Percentiles rank a stretch among this genome's conserved stretches.
Evolutionary conservation across 768 basidiomycete species (phyloP).

Genomic region (Rhodotorula taiwanensis): DNA sequence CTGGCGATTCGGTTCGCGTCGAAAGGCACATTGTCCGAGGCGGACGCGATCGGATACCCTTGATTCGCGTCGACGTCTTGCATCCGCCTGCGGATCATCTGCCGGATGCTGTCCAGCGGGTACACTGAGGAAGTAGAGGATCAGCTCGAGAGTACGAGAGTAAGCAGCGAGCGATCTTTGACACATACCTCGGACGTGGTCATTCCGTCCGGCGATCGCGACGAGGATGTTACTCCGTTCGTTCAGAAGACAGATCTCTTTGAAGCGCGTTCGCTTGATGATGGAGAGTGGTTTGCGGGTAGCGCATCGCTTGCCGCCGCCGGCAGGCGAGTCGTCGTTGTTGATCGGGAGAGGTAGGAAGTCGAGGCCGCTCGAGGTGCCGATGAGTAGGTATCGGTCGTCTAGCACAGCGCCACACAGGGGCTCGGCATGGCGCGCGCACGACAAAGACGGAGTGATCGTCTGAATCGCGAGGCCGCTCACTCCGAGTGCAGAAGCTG

Average conservation of each 20-base stretch:
- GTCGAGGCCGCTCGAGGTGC: conserved; percentile 38
- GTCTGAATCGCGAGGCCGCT: conserved; percentile 26
- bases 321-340: conserved; percentile 26
- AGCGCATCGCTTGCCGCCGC: conserved; percentile 23
- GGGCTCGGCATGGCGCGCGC: conserved; percentile 28
- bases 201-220: conserved; percentile 40
- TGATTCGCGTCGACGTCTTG: conserved; percentile 16
- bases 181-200: conserved; percentile 32
- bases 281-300: conserved; percentile 37
- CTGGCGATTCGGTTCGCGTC: too few relatives aligned
- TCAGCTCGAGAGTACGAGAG: not conserved
- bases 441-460: conserved; percentile 22
- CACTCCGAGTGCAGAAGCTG: too few relatives aligned
- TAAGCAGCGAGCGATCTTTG: not conserved
- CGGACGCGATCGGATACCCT: conserved; percentile 22
- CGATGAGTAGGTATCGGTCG: conserved; percentile 39
- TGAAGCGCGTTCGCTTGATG: conserved; percentile 39
- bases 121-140: conserved; percentile 17
- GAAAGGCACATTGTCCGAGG: too few relatives aligned
- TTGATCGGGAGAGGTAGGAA: conserved; percentile 38
- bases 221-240: conserved; percentile 39
- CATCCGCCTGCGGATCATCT: conserved; percentile 40
- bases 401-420: conserved; percentile 41
- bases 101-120: conserved; percentile 39
- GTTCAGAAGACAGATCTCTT: conserved; percentile 34